Conservation (phyloP, 495 filamentous ascomycete species). For the Aspergillus leporis region DNA sequence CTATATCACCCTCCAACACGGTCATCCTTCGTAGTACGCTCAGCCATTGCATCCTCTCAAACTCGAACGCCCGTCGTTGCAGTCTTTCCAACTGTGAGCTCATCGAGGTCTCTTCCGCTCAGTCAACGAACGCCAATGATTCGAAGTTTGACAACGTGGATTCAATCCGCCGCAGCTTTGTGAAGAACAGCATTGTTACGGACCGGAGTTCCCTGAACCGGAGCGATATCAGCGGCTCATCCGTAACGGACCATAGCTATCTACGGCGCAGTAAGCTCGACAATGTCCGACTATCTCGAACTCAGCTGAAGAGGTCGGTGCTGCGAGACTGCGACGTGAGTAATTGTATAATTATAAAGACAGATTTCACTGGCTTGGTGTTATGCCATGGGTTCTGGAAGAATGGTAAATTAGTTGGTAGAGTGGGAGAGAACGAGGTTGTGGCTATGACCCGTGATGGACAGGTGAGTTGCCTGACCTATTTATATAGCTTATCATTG, state of each 20-base stretch:
- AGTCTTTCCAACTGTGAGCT: slow-evolving; percentile 22
- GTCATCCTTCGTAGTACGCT: slow-evolving; percentile 24
- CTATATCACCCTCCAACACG: background rate
- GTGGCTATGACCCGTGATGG: slow-evolving; percentile 13
- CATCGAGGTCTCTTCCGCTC: slow-evolving; percentile 13
- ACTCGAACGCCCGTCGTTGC: slow-evolving; percentile 18
- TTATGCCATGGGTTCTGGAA: slow-evolving; percentile 40
- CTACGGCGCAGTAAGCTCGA: slow-evolving; percentile 18
- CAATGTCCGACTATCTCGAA: slow-evolving; percentile 14
- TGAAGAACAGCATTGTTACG: slow-evolving; percentile 23
- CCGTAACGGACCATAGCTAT: slow-evolving; percentile 21
- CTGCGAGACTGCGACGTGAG: slow-evolving; percentile 33
- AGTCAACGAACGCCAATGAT: slow-evolving; percentile 12
- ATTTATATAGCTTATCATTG: background rate
- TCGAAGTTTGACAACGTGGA: slow-evolving; percentile 20
- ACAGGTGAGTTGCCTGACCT: slow-evolving; percentile 12
- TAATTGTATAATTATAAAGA: slow-evolving; percentile 29
- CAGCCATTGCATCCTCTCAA: slow-evolving; percentile 22
- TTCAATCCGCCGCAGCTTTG: slow-evolving; percentile 20
- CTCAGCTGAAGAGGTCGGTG: slow-evolving; percentile 17
- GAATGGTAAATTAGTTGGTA: slow-evolving; percentile 33
- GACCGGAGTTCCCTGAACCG: slow-evolving; percentile 19
- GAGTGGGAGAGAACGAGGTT: slow-evolving; percentile 22
- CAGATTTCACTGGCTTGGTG: slow-evolving; percentile 32
- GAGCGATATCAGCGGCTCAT: slow-evolving; percentile 19